phyloP scores from a whole-genome alignment of 2,329 filamentous ascomycete species.

The Sphaerulina populicola region DNA sequence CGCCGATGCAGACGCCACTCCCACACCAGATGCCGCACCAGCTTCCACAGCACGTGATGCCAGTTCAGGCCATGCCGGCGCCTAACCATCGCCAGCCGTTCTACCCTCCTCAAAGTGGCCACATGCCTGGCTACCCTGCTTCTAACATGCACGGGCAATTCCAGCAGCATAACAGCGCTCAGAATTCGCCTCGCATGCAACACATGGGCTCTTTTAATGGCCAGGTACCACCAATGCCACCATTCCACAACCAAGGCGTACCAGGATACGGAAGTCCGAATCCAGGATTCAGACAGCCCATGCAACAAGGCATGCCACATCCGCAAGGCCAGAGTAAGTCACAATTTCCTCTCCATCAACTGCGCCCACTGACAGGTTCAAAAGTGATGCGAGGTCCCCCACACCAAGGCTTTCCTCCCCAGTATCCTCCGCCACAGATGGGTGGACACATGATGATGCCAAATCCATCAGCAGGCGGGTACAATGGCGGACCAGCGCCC shows the following conservation, averaged over 20 bases:
- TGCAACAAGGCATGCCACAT: constrained; percentile 19
- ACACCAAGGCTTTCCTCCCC: constrained; percentile 18
- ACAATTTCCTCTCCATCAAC: neutral
- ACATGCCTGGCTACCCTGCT: constrained; percentile 45
- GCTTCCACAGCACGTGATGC: constrained; percentile 66
- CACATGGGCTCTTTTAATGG: constrained; percentile 48
- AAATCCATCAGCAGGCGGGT: constrained; percentile 60
- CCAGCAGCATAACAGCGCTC: constrained; percentile 54
- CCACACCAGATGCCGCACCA: constrained; percentile 67
- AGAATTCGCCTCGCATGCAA: constrained; percentile 72
- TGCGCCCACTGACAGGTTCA: constrained; percentile 60
- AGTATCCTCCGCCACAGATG: constrained; percentile 43
- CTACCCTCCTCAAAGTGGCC: constrained; percentile 65
- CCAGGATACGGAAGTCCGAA: constrained; percentile 59
- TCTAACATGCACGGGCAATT: constrained; percentile 6
- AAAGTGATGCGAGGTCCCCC: constrained; percentile 38
- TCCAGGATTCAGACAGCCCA: constrained; percentile 42
- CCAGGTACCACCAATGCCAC: constrained; percentile 37
- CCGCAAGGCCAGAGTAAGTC: constrained; percentile 24
- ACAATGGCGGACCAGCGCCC: constrained; percentile 54
- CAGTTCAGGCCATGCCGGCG: constrained; percentile 58
- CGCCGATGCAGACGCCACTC: constrained; percentile 53
- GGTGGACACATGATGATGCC: constrained; percentile 72
- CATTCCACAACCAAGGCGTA: constrained; percentile 64
- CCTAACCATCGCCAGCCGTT: constrained; percentile 68